Base-by-base conservation (phyloP, 495 filamentous ascomycete species). In the Annulohypoxylon maeteangense region DNA sequence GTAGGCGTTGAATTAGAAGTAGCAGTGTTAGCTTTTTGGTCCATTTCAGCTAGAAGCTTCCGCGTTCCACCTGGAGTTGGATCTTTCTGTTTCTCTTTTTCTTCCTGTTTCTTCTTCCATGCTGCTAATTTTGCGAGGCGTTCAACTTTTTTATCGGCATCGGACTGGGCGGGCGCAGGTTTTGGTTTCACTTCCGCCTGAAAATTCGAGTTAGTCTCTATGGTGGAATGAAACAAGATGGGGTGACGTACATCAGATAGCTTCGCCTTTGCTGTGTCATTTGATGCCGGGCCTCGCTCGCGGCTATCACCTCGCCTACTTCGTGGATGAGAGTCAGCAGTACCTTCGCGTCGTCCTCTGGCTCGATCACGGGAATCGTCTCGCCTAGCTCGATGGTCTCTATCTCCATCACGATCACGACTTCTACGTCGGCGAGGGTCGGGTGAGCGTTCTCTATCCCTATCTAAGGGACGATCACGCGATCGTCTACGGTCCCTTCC, bases 101-200 rank as follows among this genome's bases (percentile, higher is more conserved):
- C 88, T 38, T 92, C 93, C 16, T 93, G 91, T 72, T 96, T 95
- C 77, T 91, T 89, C 78, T 96, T 97, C 93, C 94, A 97, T 68
- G 93, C 92, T 78, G 94, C 92, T 32, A 97, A 78, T 67, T 93
- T 95, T 29, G 93, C 92, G 34, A 94, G 84, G 55, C 92, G 83
- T 76, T 96, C 92, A 48, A 89, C 91, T 75, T 93, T 92, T 76
- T 95, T 95, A 42, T 95, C 91, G 60, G 91, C 91, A 66, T 94
- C 93, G 16, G 90, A 88, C 72, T 87, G 88, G 31, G 83, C 80
- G 58, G 86, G 74, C 55, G 85, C 76, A 38, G 83, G 80, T 61
- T 90, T 83, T 16, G 88, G 72, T 76, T 88, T 87, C 65, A 73
- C 36, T 62, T 76, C 74, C 45, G 75, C 70, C 84, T 86, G 80